phyloP scores from a whole-genome alignment of 495 filamentous ascomycete genomes.

The Cercophora samala region DNA sequence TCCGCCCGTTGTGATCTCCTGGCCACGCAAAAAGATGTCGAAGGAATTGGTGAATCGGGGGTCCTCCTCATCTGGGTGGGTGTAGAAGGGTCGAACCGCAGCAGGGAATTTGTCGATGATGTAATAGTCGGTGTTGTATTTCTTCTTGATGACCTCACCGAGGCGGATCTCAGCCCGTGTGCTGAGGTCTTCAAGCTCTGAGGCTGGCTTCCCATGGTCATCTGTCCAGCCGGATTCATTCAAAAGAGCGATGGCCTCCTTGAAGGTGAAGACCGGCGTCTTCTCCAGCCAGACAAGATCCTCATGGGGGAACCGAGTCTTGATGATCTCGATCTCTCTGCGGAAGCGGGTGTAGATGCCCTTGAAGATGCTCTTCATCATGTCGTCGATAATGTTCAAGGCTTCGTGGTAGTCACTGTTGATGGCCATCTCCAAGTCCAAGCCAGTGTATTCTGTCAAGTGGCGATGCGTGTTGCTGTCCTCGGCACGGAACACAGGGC shows the following conservation, averaged over 20 bases:
- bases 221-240: conserved; percentile 76
- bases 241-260: conserved; percentile 73
- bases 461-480: conserved; percentile 96
- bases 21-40: conserved; percentile 90
- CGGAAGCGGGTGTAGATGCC: conserved; percentile 68
- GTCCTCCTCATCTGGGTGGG: conserved; percentile 82
- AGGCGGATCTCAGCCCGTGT: conserved; percentile 87
- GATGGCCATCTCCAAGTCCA: conserved; percentile 94
- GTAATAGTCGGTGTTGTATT: conserved; percentile 88
- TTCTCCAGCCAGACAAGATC: conserved; percentile 71
- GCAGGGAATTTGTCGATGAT: conserved; percentile 90
- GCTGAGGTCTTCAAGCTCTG: conserved; percentile 70
- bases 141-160: conserved; percentile 76
- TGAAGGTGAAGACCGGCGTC: conserved; percentile 77
- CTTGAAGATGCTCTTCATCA: conserved; percentile 85
- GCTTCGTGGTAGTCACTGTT: conserved; percentile 89
- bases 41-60: conserved; percentile 80
- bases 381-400: conserved; percentile 71
- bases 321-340: conserved; percentile 65
- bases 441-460: conserved; percentile 91
- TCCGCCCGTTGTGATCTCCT: conserved; percentile 88
- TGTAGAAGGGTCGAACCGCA: conserved; percentile 84
- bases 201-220: conserved; percentile 67
- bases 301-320: conserved; percentile 56
- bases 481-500: conserved; percentile 94